Conservation (phyloP, 2,329 filamentous ascomycete species). For the Venturia asperata region DNA sequence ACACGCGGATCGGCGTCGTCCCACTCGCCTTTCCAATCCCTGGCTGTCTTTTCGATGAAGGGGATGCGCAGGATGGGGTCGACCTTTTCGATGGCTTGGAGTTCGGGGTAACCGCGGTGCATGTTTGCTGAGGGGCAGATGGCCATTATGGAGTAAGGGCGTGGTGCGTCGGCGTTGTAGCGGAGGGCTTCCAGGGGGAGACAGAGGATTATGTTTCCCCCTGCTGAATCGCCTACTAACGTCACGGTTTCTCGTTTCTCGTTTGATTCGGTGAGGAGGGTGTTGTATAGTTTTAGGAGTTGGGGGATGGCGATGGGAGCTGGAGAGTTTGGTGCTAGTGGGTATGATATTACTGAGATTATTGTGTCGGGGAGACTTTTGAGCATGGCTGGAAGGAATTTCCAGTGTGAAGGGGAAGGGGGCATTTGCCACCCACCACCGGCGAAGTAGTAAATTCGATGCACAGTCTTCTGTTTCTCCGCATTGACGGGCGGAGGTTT, state of each 20-base stretch:
- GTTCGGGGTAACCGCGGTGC: slow-evolving; percentile 40
- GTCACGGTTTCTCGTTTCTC: slow-evolving; percentile 38
- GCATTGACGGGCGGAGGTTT: slow-evolving; percentile 18
- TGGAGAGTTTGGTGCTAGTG: slow-evolving; percentile 48
- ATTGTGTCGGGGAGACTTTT: slow-evolving; percentile 29
- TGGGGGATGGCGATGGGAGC: slow-evolving; percentile 44
- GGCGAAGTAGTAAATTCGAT: slow-evolving; percentile 46
- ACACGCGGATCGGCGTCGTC: slow-evolving; percentile 40
- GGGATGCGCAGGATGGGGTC: slow-evolving; percentile 43
- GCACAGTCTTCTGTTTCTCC: slow-evolving; percentile 26
- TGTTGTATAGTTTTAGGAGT: slow-evolving; percentile 41
- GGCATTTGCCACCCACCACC: slow-evolving; percentile 52
- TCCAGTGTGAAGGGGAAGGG: slow-evolving; percentile 47
- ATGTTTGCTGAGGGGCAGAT: slow-evolving; percentile 47
- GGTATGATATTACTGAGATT: slow-evolving; percentile 43
- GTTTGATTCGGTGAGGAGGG: slow-evolving; percentile 35
- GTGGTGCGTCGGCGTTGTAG: slow-evolving; percentile 24
- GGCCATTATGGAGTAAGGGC: slow-evolving; percentile 33
- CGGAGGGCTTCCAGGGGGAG: slow-evolving; percentile 35
- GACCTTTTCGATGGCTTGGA: slow-evolving; percentile 33
- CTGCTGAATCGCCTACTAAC: slow-evolving; percentile 50
- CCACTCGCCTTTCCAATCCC: slow-evolving; percentile 38
- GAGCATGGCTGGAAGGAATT: slow-evolving; percentile 41
- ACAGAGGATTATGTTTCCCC: slow-evolving; percentile 46
- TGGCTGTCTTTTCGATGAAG: slow-evolving; percentile 38